Evolutionary conservation across 2,329 filamentous ascomycete species (phyloP), one percentile per base, ranked within the genome.

Genomic region (Fusarium sambucinum): DNA sequence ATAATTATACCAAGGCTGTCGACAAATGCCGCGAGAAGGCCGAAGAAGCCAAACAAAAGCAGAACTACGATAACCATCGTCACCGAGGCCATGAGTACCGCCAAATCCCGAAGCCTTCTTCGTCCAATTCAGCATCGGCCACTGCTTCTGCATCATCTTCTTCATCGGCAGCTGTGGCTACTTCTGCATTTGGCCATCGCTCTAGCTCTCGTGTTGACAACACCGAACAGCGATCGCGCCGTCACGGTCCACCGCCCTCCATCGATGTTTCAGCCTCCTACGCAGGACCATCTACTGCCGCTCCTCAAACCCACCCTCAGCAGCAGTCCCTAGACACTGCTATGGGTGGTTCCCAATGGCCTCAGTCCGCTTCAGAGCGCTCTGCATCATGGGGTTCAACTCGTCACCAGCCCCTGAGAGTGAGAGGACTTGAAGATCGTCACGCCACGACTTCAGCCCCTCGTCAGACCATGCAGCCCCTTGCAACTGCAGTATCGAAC

Each of bases 1-100:
- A 97, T 81, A 98, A 98, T 80, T 99, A 99, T 81, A 95, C 97
- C 82, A 94, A 96, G 77, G 93, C 97, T 63, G 90, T 97, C 69
- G 95, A 98, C 74, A 95, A 94, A 80, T 93, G 92, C 77, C 91
- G 93, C 66, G 93, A 96, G 77, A 92, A 93, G 81, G 90, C 90
- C 30, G 94, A 97, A 75, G 88, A 97, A 76, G 87, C 89, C 55
- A 96, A 96, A 75, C 85, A 89, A 74, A 92, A 92, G 74, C 85
- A 89, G 72, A 83, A 86, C 37, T 81, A 84, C 48, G 84, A 87
- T 37, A 82, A 85, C 69, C 82, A 80, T 63, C 84, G 85, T 45
- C 84, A 87, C 69, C 79, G 83, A 42, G 80, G 79, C 60, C 83
- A 85, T 60, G 84, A 84, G 35, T 82, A 85, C 62, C 82, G 82